Base-by-base conservation (phyloP, 2,329 filamentous ascomycete genomes). In the Ophiostoma sp. region DNA sequence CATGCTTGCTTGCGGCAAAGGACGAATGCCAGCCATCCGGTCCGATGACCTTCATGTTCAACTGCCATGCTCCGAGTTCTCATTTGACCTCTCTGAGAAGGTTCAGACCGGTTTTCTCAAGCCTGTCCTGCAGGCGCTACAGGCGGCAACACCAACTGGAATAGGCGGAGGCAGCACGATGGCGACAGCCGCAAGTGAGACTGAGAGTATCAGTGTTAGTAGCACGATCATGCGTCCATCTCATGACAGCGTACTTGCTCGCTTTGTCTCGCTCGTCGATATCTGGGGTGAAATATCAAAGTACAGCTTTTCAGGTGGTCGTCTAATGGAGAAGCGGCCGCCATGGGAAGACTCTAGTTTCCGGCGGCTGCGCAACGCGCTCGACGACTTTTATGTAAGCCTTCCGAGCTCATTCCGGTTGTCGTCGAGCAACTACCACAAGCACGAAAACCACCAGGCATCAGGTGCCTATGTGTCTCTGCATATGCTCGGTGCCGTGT, bases 401-500 rank as follows among this genome's bases (percentile, higher is more conserved):
- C 79, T 91, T 0, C 87, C 87, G 0, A 77, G 78, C 27, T 81
- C 83, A 6, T 84, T 89, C 63, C 83, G 79, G 1, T 82, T 89
- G 66, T 88, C 83, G 1, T 78, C 81, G 6, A 81, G 81, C 55
- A 91, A 90, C 74, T 87, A 87, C 60, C 84, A 85, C 72, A 86
- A 84, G 38, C 88, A 91, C 73, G 86, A 89, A 72, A 86, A 85
- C 70, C 82, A 85, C 67, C 82, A 85, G 58, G 85, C 85, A 1
- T 85, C 85, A 1, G 87, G 87, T 63, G 83, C 84, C 7, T 92
- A 89, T 73, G 84, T 87, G 9, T 82, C 89, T 3, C 78, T 92
- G 67, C 89, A 92, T 73, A 86, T 87, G 72, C 82, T 90, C 0
- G 84, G 86, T 69, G 83, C 84, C 1, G 79, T 91, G 2, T 90